Conservation (phyloP, 1,284 basidiomycete species). For the Abortiporus biennis region DNA sequence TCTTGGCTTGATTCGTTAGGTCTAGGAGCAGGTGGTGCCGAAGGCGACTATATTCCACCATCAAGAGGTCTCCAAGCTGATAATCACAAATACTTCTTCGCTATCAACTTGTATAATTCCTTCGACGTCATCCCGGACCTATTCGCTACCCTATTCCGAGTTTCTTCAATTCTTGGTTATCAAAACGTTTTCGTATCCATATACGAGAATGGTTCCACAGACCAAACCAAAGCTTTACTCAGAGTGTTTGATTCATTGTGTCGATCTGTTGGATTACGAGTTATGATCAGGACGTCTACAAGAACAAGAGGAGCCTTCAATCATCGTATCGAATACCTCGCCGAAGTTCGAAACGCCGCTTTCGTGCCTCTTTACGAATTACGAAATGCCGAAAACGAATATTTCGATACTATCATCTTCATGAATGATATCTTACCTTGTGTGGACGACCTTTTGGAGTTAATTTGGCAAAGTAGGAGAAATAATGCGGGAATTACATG, state of each 20-base stretch:
- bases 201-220: conserved; percentile 94
- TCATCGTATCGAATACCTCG: conserved; percentile 97
- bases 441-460: conserved; percentile 90
- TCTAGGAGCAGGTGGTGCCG: conserved; percentile 33
- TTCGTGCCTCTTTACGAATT: conserved; percentile 91
- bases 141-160: conserved; percentile 92
- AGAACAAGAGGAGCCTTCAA: conserved; percentile 93
- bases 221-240: conserved; percentile 93
- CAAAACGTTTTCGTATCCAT: conserved; percentile 96
- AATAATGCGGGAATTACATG: conserved; percentile 97
- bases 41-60: conserved; percentile 37
- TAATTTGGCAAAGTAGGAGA: conserved; percentile 87
- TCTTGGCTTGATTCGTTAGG: conserved; percentile 59
- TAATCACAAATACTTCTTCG: conserved; percentile 95
- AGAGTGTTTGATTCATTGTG: conserved; percentile 90
- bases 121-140: conserved; percentile 96
- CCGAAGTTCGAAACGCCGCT: conserved; percentile 92
- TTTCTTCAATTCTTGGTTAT: conserved; percentile 84
- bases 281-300: conserved; percentile 87
- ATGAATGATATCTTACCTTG: conserved; percentile 98
- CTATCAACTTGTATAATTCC: conserved; percentile 97
- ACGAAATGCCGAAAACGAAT: conserved; percentile 82
- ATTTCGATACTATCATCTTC: conserved; percentile 93
- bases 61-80: conserved; percentile 40
- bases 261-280: conserved; percentile 80